Conservation (phyloP, 2,329 filamentous ascomycete species). For the Diaporthe sp. region DNA sequence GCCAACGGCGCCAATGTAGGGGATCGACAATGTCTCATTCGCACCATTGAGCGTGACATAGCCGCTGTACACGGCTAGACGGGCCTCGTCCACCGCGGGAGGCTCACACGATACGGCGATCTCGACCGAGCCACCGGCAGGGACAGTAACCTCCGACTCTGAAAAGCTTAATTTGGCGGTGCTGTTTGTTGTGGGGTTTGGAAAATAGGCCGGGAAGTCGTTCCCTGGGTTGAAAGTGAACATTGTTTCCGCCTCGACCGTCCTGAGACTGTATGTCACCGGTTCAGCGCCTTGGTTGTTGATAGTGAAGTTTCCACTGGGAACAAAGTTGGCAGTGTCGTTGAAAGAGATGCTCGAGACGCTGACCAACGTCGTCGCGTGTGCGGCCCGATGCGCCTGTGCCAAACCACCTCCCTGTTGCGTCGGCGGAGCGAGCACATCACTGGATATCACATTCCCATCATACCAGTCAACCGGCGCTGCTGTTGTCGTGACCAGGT, state of each 20-base stretch:
- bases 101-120: conserved; percentile 3
- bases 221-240: conserved; percentile 8
- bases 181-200: neutral
- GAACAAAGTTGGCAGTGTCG: conserved; percentile 4
- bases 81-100: neutral
- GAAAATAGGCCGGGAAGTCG: neutral
- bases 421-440: conserved; percentile 2
- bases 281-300: neutral
- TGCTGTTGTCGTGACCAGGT: conserved; percentile 8
- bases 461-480: conserved; percentile 4
- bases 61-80: conserved; percentile 2
- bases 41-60: neutral
- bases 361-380: conserved; percentile 14
- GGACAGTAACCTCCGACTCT: neutral
- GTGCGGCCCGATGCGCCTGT: conserved; percentile 6
- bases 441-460: neutral
- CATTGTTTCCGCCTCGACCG: conserved; percentile 7
- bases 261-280: conserved; percentile 12
- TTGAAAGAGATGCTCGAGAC: conserved; percentile 20
- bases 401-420: conserved; percentile 2
- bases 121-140: neutral
- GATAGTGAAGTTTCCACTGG: neutral
- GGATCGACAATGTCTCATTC: neutral
- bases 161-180: conserved; percentile 4
- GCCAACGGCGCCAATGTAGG: conserved; percentile 3